Evolutionary conservation across 140 eudicot species (phyloP).

Genomic region (Erigeron philadelphicus): DNA sequence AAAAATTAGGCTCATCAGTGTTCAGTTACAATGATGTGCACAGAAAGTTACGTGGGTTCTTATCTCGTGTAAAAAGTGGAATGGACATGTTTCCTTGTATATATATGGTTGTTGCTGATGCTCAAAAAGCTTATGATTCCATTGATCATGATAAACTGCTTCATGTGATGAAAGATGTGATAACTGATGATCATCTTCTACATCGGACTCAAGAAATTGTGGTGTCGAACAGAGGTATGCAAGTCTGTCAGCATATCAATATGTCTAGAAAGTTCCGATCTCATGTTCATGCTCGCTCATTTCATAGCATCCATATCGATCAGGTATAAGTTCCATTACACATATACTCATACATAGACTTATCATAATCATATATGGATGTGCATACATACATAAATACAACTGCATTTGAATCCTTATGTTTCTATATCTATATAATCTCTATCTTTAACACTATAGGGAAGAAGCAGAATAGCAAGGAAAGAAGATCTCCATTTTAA

Average conservation of each 20-base stretch:
- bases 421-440: background rate
- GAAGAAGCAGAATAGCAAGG: slow-evolving; percentile 38
- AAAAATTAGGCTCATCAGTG: slow-evolving; percentile 72
- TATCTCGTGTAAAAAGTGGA: slow-evolving; percentile 46
- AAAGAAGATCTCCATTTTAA: slow-evolving; percentile 39
- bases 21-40: slow-evolving; percentile 78
- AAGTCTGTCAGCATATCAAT: slow-evolving; percentile 33
- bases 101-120: slow-evolving; percentile 78
- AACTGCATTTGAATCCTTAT: background rate
- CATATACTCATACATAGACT: background rate
- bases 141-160: slow-evolving; percentile 73
- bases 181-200: slow-evolving; percentile 49
- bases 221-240: slow-evolving; percentile 37
- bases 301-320: slow-evolving; percentile 44
- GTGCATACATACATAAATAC: background rate
- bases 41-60: slow-evolving; percentile 48
- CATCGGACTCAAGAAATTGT: slow-evolving; percentile 44
- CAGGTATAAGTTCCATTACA: slow-evolving; percentile 36
- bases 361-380: background rate
- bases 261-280: slow-evolving; percentile 28
- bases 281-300: slow-evolving; percentile 32
- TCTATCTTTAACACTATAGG: slow-evolving; percentile 38
- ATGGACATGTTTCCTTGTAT: slow-evolving; percentile 33
- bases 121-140: slow-evolving; percentile 78
- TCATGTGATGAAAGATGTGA: slow-evolving; percentile 51